These are phyloP conservation scores for Magnusiomyces tetraspermus DNA, from an alignment of 1,139 yeast species.

Conservation along the genomic window DNA sequence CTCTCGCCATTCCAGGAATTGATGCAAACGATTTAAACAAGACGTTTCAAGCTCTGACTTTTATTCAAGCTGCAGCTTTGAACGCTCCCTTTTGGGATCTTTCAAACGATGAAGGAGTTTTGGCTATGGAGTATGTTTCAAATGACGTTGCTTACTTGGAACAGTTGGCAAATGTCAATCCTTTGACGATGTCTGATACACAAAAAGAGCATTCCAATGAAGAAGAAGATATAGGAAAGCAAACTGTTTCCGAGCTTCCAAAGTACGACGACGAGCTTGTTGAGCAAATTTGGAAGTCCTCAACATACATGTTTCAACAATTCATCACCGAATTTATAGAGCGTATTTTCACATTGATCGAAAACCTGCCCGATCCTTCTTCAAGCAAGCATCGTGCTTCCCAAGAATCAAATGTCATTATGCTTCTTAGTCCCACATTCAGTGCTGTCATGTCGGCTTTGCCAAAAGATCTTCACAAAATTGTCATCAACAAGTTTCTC, in stretches of 20 bases:
- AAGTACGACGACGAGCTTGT: slow-evolving; percentile 40
- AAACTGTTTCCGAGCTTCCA: slow-evolving; percentile 17
- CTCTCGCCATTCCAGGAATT: slow-evolving; percentile 67
- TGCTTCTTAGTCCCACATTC: slow-evolving; percentile 53
- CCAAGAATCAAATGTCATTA: slow-evolving; percentile 40
- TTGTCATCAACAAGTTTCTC: slow-evolving; percentile 44
- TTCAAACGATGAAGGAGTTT: slow-evolving; percentile 29
- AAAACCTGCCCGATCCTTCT: slow-evolving; percentile 50
- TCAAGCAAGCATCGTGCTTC: slow-evolving; percentile 24
- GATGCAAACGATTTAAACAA: slow-evolving; percentile 81
- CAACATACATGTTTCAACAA: slow-evolving; percentile 62
- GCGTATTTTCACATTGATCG: slow-evolving; percentile 56
- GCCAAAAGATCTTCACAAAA: slow-evolving; percentile 51
- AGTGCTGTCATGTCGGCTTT: slow-evolving; percentile 61
- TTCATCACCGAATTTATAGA: slow-evolving; percentile 51
- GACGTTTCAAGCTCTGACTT: slow-evolving; percentile 59
- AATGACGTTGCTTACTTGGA: slow-evolving; percentile 34
- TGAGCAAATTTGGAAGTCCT: slow-evolving; percentile 54
- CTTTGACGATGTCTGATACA: slow-evolving; percentile 7
- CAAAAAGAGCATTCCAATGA: neutral
- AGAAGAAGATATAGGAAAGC: slow-evolving; percentile 18
- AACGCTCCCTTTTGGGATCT: slow-evolving; percentile 53
- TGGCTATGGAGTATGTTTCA: slow-evolving; percentile 66
- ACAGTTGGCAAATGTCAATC: slow-evolving; percentile 14
- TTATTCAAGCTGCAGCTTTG: slow-evolving; percentile 62